Evolutionary conservation across 495 filamentous ascomycete genomes (phyloP), one percentile per base, ranked within the genome.

Genomic region (Neurospora tetraspora): DNA sequence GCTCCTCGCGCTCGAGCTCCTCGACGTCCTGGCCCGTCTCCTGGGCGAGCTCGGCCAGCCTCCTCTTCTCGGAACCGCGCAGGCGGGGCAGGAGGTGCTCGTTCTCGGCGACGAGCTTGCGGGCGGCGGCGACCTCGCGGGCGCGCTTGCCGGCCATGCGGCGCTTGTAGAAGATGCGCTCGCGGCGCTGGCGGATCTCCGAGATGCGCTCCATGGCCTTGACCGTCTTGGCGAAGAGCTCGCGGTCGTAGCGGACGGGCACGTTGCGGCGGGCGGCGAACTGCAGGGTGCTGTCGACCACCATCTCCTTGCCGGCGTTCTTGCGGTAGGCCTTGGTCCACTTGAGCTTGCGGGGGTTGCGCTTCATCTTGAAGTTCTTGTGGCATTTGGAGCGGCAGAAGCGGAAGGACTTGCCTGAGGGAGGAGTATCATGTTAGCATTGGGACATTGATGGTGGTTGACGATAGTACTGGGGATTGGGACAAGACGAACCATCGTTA

Each of bases 361-460:
- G 90, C 90, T 98, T 97, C 93, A 97, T 97, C 85, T 97, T 97
- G 89, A 98, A 97, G 86, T 96, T 96, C 85, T 94, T 93, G 83
- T 97, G 93, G 86, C 94, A 97, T 87, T 97, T 98, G 73, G 86
- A 90, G 59, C 93, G 87, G 86, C 93, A 97, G 87, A 88, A 88
- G 71, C 86, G 82, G 82, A 93, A 93, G 72, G 87, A 84, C 77
- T 90, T 88, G 73, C 31, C n/a, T n/a, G n/a, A n/a, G n/a, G n/a
- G n/a, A n/a, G n/a, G n/a, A n/a, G n/a, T n/a, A n/a, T n/a, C n/a
- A n/a, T n/a, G n/a, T n/a, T 20, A 73, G 65, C 37, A 39, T 59
- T n/a, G n/a, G n/a, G n/a, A n/a, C n/a, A n/a, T n/a, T n/a, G n/a
- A n/a, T n/a, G n/a, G n/a, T n/a, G n/a, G n/a, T n/a, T n/a, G n/a